Conservation (phyloP, 805 yeast genomes). For the Kuraishia ogatae region DNA sequence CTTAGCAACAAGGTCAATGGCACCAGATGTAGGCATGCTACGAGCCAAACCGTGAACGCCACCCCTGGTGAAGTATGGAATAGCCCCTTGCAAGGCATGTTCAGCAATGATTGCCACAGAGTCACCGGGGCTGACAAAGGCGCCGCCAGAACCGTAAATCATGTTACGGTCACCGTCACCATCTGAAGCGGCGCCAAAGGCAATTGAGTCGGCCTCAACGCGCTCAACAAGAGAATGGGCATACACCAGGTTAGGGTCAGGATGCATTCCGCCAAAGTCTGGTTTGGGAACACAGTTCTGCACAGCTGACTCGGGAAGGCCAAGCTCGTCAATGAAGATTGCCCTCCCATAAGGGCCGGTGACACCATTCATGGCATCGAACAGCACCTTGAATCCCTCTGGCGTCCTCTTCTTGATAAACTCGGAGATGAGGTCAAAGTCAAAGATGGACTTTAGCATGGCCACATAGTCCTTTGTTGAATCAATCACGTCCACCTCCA, state of each 20-base stretch:
- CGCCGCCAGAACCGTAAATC: constrained; percentile 84
- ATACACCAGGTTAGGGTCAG: constrained; percentile 95
- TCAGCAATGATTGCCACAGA: constrained; percentile 96
- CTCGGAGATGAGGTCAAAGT: constrained; percentile 67
- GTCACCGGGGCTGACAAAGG: constrained; percentile 97
- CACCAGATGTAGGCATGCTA: constrained; percentile 96
- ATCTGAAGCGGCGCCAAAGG: constrained; percentile 98
- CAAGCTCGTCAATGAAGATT: constrained; percentile 78
- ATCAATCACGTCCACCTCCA: constrained; percentile 77
- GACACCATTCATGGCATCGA: constrained; percentile 90
- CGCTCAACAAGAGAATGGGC: constrained; percentile 79
- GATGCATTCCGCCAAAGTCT: constrained; percentile 96
- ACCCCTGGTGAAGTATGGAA: constrained; percentile 83
- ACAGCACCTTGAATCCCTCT: constrained; percentile 61
- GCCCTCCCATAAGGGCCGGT: constrained; percentile 94
- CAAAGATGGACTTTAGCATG: constrained; percentile 80
- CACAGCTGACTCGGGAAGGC: constrained; percentile 57
- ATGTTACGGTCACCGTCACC: constrained; percentile 99
- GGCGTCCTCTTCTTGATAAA: constrained; percentile 49
- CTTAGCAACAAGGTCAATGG: constrained; percentile 85
- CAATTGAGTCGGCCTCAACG: constrained; percentile 76
- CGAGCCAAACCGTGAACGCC: constrained; percentile 93
- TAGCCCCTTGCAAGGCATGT: constrained; percentile 54
- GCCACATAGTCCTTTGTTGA: constrained; percentile 70
- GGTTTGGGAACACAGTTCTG: constrained; percentile 78